Evolutionary conservation across 768 basidiomycete genomes (phyloP).

Genomic region (Antrodiella citrinella): DNA sequence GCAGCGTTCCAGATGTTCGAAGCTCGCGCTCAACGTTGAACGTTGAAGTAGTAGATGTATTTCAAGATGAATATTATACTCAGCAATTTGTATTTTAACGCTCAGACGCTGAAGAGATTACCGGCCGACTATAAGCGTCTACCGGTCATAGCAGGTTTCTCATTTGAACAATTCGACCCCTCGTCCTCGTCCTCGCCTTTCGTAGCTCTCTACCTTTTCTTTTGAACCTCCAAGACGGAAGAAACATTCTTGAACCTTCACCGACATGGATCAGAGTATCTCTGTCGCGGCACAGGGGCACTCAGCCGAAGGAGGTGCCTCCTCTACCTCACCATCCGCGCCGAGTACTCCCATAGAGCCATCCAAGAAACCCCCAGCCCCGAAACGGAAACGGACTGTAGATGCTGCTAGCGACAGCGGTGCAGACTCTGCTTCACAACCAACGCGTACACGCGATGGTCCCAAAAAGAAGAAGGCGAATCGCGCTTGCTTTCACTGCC

Average conservation of each 20-base stretch:
- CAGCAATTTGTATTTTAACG: too few species aligned
- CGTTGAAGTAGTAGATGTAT: too few species aligned
- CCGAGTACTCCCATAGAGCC: constrained; percentile 14
- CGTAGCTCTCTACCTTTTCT: too few species aligned
- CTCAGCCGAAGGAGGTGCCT: constrained; percentile 1
- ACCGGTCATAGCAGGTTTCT: too few species aligned
- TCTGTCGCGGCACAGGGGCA: constrained; percentile 9
- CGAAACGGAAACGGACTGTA: constrained; percentile 57
- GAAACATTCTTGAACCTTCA: not conserved
- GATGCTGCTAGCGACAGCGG: constrained; percentile 50
- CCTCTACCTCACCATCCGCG: constrained; percentile 17
- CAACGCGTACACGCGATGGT: constrained; percentile 52
- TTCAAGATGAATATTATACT: too few species aligned
- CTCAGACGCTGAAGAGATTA: too few species aligned
- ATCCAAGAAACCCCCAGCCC: constrained; percentile 30
- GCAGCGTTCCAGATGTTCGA: too few species aligned
- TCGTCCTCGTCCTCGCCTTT: too few species aligned
- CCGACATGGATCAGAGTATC: not conserved
- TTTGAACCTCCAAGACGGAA: too few species aligned
- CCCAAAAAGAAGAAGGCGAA: constrained; percentile 94
- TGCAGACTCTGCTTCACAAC: constrained; percentile 35
- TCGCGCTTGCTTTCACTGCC: constrained; percentile 91
- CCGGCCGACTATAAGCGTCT: too few species aligned
- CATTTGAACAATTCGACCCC: too few species aligned
- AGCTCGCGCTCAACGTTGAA: too few species aligned